Conservation (phyloP, 176 grass and related monocot species). For the Zoysia pacifica region DNA sequence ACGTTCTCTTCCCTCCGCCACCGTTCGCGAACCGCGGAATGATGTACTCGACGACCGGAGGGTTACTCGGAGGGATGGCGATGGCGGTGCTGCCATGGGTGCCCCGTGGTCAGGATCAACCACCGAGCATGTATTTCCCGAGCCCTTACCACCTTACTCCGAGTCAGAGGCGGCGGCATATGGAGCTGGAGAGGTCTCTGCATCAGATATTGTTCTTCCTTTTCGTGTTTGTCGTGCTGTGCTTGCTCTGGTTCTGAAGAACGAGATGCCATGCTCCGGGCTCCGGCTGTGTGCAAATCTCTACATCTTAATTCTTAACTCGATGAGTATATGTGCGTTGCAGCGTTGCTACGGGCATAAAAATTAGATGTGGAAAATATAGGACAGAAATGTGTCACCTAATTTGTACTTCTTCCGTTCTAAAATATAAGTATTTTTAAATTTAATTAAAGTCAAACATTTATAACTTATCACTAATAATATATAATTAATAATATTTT, state of each 20-base stretch:
- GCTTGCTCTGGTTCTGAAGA: conserved; percentile 69
- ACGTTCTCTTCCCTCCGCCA: conserved; percentile 2
- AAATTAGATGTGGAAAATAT: too few species aligned
- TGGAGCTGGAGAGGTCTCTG: conserved; percentile 69
- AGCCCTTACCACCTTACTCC: conserved; percentile 53
- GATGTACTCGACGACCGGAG: conserved; percentile 53
- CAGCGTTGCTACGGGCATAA: too few species aligned
- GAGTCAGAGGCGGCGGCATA: conserved; percentile 57
- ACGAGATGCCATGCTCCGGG: background rate
- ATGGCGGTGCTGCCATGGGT: conserved; percentile 61
- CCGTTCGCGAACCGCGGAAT: conserved; percentile 10
- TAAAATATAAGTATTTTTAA: too few species aligned
- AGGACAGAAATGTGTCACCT: too few species aligned
- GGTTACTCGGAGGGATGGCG: conserved; percentile 54
- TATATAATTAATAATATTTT: too few species aligned
- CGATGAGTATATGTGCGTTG: too few species aligned
- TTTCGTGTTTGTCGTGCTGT: conserved; percentile 57
- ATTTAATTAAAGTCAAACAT: too few species aligned
- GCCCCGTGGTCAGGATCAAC: conserved; percentile 37
- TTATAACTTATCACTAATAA: too few species aligned
- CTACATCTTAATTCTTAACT: too few species aligned
- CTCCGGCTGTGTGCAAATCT: background rate
- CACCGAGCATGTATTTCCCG: conserved; percentile 33
- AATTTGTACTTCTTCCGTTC: too few species aligned
- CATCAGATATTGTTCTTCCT: conserved; percentile 88